phyloP scores from a whole-genome alignment of 2,329 filamentous ascomycete genomes.

The Arthroderma uncinatum region DNA sequence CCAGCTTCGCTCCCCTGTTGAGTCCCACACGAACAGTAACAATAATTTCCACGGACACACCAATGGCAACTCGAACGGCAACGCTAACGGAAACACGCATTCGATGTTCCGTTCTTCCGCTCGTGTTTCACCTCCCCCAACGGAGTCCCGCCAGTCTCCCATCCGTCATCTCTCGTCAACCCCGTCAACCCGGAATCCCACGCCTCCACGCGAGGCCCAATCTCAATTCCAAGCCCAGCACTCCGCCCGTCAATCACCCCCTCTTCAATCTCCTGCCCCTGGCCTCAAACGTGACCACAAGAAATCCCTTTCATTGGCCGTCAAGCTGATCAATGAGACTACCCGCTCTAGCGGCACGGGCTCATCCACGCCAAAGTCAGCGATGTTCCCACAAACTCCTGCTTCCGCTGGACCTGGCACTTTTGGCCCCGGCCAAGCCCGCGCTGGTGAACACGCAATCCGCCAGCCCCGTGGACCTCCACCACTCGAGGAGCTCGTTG shows the following conservation, averaged over 20 bases:
- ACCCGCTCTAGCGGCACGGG: conserved; percentile 39
- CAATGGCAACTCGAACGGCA: not conserved
- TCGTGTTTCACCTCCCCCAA: conserved; percentile 72
- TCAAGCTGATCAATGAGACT: conserved; percentile 33
- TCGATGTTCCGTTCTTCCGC: conserved; percentile 45
- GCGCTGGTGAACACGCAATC: conserved; percentile 85
- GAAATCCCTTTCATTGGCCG: conserved; percentile 62
- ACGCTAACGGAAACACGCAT: not conserved
- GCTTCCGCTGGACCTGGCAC: conserved; percentile 51
- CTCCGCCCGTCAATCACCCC: not conserved
- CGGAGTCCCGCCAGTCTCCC: conserved; percentile 46
- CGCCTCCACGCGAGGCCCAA: conserved; percentile 10
- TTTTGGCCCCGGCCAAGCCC: conserved; percentile 84
- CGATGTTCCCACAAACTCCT: conserved; percentile 68
- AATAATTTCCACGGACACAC: conserved; percentile 33
- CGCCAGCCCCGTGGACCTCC: conserved; percentile 91
- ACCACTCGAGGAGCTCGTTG: conserved; percentile 76
- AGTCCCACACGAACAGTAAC: conserved; percentile 40
- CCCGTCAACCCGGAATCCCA: conserved; percentile 7
- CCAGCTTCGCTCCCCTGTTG: conserved; percentile 16
- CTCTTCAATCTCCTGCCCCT: conserved; percentile 7
- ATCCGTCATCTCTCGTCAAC: conserved; percentile 44
- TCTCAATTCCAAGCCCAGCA: not conserved
- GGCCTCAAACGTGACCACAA: conserved; percentile 83
- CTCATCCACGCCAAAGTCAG: conserved; percentile 58